Conservation (phyloP, 2,329 filamentous ascomycete genomes). For the Pseudopyrenochaeta lycopersici region DNA sequence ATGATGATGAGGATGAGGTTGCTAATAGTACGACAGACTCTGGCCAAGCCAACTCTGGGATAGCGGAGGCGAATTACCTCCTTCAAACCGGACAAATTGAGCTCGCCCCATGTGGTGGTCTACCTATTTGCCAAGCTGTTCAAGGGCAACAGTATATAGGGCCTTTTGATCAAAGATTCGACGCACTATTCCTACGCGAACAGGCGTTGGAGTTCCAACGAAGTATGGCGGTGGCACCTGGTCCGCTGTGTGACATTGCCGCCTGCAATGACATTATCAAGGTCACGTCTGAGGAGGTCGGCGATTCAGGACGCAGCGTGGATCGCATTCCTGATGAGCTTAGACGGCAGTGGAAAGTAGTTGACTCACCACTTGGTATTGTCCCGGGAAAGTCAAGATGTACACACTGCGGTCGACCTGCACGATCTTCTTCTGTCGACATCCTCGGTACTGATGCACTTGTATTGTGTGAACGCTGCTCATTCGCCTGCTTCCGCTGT, state of each 20-base stretch:
- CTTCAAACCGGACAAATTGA: slow-evolving; percentile 46
- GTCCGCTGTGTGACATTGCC: slow-evolving; percentile 32
- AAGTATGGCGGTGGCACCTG: slow-evolving; percentile 21
- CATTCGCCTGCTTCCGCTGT: slow-evolving; percentile 55
- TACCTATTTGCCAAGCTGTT: slow-evolving; percentile 56
- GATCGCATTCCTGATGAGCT: slow-evolving; percentile 55
- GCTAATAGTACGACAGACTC: slow-evolving; percentile 1
- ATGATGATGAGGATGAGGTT: slow-evolving; percentile 13
- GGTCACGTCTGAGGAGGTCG: slow-evolving; percentile 48
- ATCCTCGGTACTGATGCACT: not conserved
- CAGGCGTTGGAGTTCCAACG: slow-evolving; percentile 47
- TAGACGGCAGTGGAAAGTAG: slow-evolving; percentile 34
- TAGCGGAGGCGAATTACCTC: slow-evolving; percentile 34
- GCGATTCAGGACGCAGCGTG: slow-evolving; percentile 50
- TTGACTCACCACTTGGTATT: slow-evolving; percentile 6
- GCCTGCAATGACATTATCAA: slow-evolving; percentile 42
- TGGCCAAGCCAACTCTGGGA: slow-evolving; percentile 31
- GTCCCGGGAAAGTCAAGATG: slow-evolving; percentile 45
- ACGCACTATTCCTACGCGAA: slow-evolving; percentile 35
- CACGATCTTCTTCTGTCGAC: slow-evolving; percentile 25
- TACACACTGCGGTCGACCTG: slow-evolving; percentile 40
- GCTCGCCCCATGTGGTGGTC: slow-evolving; percentile 48
- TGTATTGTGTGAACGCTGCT: slow-evolving; percentile 52
- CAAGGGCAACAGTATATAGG: slow-evolving; percentile 56
- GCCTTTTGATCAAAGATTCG: slow-evolving; percentile 42